phyloP scores from a whole-genome alignment of 805 yeast genomes.

The Pichia thaimueangensis region DNA sequence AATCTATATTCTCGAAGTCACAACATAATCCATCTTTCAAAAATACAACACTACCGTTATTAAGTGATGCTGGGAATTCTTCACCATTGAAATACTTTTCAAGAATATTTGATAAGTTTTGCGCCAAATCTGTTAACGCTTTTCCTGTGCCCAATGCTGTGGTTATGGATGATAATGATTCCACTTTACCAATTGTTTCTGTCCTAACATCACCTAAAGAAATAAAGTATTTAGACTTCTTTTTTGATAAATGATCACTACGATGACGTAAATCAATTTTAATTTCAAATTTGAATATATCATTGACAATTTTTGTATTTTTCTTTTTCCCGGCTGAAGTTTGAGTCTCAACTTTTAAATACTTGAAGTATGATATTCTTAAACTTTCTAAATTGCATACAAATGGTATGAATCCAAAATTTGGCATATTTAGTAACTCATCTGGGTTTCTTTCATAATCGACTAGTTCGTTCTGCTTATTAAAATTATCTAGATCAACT shows the following conservation, averaged over 20 bases:
- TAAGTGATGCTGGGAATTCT: constrained; percentile 4
- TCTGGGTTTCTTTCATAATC: constrained; percentile 7
- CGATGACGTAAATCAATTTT: constrained; percentile 22
- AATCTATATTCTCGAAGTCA: constrained; percentile 15
- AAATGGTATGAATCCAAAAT: constrained; percentile 4
- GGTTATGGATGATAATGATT: neutral
- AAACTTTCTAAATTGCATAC: constrained; percentile 17
- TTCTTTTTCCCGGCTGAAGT: constrained; percentile 14
- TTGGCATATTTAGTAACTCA: constrained; percentile 2
- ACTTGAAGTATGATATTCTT: constrained; percentile 22
- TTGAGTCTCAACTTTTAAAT: constrained; percentile 6
- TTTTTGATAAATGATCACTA: constrained; percentile 15
- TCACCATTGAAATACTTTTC: constrained; percentile 19
- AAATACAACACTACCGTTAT: constrained; percentile 16
- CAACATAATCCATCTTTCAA: constrained; percentile 25
- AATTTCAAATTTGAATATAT: constrained; percentile 17
- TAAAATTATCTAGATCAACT: constrained; percentile 10
- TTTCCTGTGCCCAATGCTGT: constrained; percentile 12
- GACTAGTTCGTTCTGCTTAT: constrained; percentile 14
- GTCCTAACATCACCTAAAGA: constrained; percentile 16
- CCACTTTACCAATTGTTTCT: neutral
- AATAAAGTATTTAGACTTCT: constrained; percentile 19
- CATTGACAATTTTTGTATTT: constrained; percentile 19
- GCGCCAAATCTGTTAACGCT: constrained; percentile 9
- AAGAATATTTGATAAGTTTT: constrained; percentile 10